Evolutionary conservation across 306 rosid species (phyloP).

Genomic region (Ochetophila trinervis): DNA sequence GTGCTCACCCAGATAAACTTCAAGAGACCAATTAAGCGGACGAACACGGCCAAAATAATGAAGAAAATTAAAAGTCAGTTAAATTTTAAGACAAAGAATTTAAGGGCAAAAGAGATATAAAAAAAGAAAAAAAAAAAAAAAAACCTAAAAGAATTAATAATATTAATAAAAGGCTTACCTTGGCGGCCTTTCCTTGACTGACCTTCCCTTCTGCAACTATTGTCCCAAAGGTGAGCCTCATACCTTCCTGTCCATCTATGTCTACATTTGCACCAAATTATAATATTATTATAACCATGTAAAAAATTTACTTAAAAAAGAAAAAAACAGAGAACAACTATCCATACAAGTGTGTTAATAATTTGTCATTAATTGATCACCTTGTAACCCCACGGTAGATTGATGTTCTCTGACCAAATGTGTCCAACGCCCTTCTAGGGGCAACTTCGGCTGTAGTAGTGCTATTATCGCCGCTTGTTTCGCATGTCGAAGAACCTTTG

Average conservation of each 20-base stretch:
- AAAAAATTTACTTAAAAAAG: neutral
- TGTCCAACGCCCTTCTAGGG: constrained; percentile 80
- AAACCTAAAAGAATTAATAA: constrained; percentile 14
- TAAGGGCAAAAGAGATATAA: neutral
- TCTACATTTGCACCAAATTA: constrained; percentile 33
- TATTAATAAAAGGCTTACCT: constrained; percentile 41
- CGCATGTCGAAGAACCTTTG: constrained; percentile 62
- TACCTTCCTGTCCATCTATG: constrained; percentile 99
- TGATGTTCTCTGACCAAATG: constrained; percentile 96
- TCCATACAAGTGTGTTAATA: too few species aligned
- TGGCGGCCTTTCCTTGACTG: constrained; percentile 99
- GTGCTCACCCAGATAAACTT: constrained; percentile 36
- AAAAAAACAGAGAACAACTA: too few species aligned
- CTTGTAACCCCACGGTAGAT: constrained; percentile 96
- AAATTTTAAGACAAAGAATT: neutral
- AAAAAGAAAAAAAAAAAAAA: constrained; percentile 8
- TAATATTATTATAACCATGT: neutral
- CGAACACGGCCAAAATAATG: constrained; percentile 2
- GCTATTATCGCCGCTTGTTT: constrained; percentile 61
- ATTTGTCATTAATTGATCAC: constrained; percentile 35
- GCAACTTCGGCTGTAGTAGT: constrained; percentile 49
- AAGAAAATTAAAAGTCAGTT: constrained; percentile 5
- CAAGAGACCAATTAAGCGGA: constrained; percentile 5
- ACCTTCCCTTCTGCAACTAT: constrained; percentile 98
- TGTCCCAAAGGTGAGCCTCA: constrained; percentile 99